Percentiles rank a stretch among this genome's conserved stretches.
phyloP scores from a whole-genome alignment of 2,329 filamentous ascomycete genomes.

The Fonsecaea pedrosoi region DNA sequence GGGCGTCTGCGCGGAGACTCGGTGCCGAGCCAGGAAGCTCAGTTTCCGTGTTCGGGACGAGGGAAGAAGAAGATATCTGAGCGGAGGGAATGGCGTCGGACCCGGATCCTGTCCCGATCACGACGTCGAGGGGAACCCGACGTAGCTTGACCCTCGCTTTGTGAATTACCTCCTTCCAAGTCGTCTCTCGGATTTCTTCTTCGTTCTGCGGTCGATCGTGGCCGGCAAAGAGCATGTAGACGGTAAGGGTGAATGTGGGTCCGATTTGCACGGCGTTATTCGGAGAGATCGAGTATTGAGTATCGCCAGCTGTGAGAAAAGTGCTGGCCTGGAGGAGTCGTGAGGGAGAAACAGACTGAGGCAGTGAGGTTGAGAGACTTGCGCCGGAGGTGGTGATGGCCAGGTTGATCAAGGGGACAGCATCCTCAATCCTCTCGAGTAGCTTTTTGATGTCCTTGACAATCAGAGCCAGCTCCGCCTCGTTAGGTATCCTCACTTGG shows the following conservation, averaged over 20 bases:
- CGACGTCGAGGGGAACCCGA: conserved; percentile 67
- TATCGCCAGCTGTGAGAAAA: conserved; percentile 84
- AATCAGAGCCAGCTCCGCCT: conserved; percentile 71
- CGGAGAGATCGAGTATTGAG: conserved; percentile 73
- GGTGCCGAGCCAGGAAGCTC: conserved; percentile 3
- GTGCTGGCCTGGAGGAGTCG: conserved; percentile 91
- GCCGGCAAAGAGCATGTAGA: conserved; percentile 94
- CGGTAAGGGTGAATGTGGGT: conserved; percentile 80
- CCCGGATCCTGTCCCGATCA: conserved; percentile 44
- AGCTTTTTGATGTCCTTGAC: conserved; percentile 77
- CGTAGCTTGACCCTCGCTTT: conserved; percentile 85
- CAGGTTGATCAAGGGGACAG: conserved; percentile 88
- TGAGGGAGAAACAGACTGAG: conserved; percentile 85
- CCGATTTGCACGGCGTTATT: conserved; percentile 78
- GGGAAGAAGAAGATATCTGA: conserved; percentile 27
- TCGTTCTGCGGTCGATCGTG: conserved; percentile 68
- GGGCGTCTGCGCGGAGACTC: conserved; percentile 50
- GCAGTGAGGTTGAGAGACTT: conserved; percentile 78
- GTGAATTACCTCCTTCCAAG: conserved; percentile 97
- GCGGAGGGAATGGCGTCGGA: conserved; percentile 47
- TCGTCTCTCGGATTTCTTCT: conserved; percentile 67
- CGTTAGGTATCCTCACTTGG: conserved; percentile 59
- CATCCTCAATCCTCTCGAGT: conserved; percentile 81
- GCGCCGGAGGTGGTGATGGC: conserved; percentile 94
- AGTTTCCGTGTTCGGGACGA: conserved; percentile 4